These are phyloP conservation scores for Pistacia atlantica DNA, from an alignment of 345 rosid species.

Conservation along the genomic window DNA sequence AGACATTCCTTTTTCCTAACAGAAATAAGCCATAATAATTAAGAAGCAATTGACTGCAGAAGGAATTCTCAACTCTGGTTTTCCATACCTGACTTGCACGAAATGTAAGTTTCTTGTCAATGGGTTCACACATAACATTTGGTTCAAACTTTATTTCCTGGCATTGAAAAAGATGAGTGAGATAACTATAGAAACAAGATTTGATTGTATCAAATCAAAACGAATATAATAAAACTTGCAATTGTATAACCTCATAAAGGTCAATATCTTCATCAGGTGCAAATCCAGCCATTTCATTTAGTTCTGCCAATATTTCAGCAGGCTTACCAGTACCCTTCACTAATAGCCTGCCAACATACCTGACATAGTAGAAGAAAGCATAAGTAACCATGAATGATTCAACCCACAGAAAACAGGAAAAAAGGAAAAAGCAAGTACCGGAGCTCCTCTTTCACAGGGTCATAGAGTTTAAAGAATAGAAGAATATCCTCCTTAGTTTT, in stretches of 20 bases:
- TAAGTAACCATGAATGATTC: background rate
- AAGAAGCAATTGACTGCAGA: constrained; percentile 12
- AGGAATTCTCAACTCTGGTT: constrained; percentile 23
- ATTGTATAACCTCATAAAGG: constrained; percentile 74
- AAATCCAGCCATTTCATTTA: constrained; percentile 93
- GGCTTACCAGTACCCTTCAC: constrained; percentile 82
- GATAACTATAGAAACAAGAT: constrained; percentile 3
- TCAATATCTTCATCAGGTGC: constrained; percentile 85
- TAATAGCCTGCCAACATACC: constrained; percentile 84
- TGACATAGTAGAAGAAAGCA: constrained; percentile 28
- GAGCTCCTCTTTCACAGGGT: constrained; percentile 69
- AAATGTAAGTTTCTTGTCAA: constrained; percentile 75
- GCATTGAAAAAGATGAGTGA: constrained; percentile 10
- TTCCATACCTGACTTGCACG: constrained; percentile 66
- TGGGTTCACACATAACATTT: constrained; percentile 78
- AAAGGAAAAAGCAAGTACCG: constrained; percentile 41
- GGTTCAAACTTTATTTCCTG: constrained; percentile 99
- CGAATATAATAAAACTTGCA: background rate
- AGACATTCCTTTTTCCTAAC: background rate
- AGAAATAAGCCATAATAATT: background rate
- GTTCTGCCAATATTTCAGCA: constrained; percentile 61
- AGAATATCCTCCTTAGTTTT: constrained; percentile 86
- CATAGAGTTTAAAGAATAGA: constrained; percentile 89
- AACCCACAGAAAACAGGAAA: constrained; percentile 10
- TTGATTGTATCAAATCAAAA: background rate